These are phyloP conservation scores for Trametes hirsuta DNA, from an alignment of 1,284 basidiomycete genomes.

Conservation along the genomic window DNA sequence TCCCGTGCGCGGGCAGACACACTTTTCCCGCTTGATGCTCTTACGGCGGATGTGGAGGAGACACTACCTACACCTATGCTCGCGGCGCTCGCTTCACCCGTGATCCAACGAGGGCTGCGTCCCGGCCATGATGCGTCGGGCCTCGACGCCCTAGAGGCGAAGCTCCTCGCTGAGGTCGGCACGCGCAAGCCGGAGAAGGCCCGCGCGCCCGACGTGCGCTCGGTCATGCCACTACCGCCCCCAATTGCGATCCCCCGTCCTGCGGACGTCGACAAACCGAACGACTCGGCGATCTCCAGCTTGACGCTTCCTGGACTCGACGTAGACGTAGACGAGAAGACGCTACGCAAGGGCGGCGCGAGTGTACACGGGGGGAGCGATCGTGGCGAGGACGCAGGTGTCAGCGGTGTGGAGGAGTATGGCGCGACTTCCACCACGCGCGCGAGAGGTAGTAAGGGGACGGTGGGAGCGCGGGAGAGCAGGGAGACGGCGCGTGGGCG, in stretches of 20 bases:
- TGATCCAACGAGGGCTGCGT: conserved; percentile 33
- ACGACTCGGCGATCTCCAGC: conserved; percentile 77
- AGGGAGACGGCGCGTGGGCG: conserved; percentile 24
- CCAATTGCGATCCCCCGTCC: conserved; percentile 46
- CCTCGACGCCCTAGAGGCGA: conserved; percentile 64
- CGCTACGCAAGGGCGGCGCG: conserved; percentile 26
- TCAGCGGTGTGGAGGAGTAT: background rate
- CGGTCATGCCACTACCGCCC: conserved; percentile 37
- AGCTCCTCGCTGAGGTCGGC: conserved; percentile 67
- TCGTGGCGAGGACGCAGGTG: conserved; percentile 9
- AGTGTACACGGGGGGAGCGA: conserved; percentile 34
- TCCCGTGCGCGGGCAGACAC: conserved; percentile 36
- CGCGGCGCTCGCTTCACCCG: conserved; percentile 43
- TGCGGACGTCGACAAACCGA: conserved; percentile 44
- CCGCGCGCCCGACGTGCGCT: conserved; percentile 50
- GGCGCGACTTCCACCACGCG: background rate
- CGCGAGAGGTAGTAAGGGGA: conserved; percentile 16
- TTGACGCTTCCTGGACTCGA: conserved; percentile 60
- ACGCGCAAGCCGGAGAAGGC: conserved; percentile 51
- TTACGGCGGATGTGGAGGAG: conserved; percentile 4
- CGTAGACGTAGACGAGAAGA: conserved; percentile 28
- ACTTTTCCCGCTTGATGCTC: conserved; percentile 32
- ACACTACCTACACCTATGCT: conserved; percentile 58
- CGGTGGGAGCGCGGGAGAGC: conserved; percentile 17
- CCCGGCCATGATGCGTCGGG: conserved; percentile 41